phyloP scores from a whole-genome alignment of 257 asterid species.

The Petunia secreta region DNA sequence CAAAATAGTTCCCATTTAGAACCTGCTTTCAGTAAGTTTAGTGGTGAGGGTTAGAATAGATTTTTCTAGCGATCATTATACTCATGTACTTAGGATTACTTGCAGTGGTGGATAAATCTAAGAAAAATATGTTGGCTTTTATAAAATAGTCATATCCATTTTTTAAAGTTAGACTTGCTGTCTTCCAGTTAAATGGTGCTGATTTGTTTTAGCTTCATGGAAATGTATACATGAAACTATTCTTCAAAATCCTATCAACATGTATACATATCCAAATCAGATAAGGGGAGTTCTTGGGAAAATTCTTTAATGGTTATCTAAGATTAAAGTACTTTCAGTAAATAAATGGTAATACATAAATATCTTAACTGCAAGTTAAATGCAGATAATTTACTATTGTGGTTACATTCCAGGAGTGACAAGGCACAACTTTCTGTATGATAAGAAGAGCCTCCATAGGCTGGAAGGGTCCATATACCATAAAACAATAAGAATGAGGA shows the following conservation, averaged over 20 bases:
- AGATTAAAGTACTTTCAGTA: background rate
- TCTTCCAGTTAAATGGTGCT: too few relatives aligned
- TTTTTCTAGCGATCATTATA: background rate
- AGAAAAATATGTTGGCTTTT: background rate
- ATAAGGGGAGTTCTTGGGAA: too few relatives aligned
- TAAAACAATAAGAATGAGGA: constrained; percentile 3
- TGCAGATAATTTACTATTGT: background rate
- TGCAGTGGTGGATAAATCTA: background rate
- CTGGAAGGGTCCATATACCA: background rate
- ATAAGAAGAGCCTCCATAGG: too few relatives aligned
- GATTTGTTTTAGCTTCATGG: too few relatives aligned
- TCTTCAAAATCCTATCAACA: too few relatives aligned
- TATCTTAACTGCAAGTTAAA: background rate
- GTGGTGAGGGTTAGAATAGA: background rate
- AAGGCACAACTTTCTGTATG: background rate
- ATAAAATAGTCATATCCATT: background rate
- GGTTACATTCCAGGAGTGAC: background rate
- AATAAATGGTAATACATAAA: background rate
- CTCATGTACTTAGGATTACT: background rate
- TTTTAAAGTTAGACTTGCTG: too few relatives aligned
- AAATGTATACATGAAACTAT: too few relatives aligned
- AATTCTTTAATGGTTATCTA: too few relatives aligned
- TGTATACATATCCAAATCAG: too few relatives aligned
- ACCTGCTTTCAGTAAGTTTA: background rate
- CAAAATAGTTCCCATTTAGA: too few relatives aligned